phyloP scores from a whole-genome alignment of 257 asterid species.

The Linderniella brevidens region DNA sequence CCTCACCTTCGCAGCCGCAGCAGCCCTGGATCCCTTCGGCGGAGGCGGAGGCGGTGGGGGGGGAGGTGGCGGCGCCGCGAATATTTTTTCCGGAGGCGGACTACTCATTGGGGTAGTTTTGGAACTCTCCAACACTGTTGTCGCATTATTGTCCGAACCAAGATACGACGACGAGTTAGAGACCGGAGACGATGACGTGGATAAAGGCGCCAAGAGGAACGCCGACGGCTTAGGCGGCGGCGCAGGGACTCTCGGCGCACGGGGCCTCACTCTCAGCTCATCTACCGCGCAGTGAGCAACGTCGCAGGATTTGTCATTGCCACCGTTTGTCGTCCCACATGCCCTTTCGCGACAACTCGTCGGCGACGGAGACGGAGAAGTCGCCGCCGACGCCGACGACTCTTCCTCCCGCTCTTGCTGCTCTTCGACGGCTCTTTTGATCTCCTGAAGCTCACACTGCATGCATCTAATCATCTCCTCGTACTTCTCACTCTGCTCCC shows the following conservation, averaged over 20 bases:
- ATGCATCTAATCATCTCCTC: slow-evolving; percentile 36
- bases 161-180: slow-evolving; percentile 41
- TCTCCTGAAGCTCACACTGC: slow-evolving; percentile 47
- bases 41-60: slow-evolving; percentile 55
- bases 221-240: slow-evolving; percentile 88
- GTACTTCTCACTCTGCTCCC: slow-evolving; percentile 36
- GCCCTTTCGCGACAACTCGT: too few species aligned
- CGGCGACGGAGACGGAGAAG: too few species aligned
- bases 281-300: too few species aligned
- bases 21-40: slow-evolving; percentile 19
- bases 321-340: too few species aligned
- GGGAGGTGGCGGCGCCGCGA: slow-evolving; percentile 14
- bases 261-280: slow-evolving; percentile 19
- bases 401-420: slow-evolving; percentile 22
- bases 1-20: slow-evolving; percentile 31
- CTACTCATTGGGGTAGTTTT: too few species aligned
- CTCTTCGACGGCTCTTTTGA: slow-evolving; percentile 42
- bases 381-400: slow-evolving; percentile 23
- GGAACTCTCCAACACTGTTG: too few species aligned
- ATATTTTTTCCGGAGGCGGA: too few species aligned
- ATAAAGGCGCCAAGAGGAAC: slow-evolving; percentile 23
- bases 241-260: slow-evolving; percentile 66
- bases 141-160: slow-evolving; percentile 17
- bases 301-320: too few species aligned
- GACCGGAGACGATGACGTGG: slow-evolving; percentile 30